Evolutionary conservation across 129 eudicot species (phyloP).

Genomic region (Centaurea solstitialis): DNA sequence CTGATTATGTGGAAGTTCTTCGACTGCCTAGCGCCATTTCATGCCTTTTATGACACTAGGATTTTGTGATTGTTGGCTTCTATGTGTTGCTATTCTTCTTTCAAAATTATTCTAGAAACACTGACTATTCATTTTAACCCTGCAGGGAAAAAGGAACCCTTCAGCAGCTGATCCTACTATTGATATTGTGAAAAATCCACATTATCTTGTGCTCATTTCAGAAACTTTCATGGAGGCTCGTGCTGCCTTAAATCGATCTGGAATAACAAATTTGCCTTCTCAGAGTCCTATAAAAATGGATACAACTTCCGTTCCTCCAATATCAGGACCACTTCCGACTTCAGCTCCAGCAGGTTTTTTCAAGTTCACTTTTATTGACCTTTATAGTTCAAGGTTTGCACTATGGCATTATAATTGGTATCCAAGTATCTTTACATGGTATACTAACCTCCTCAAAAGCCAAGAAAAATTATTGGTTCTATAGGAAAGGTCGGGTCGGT

Average conservation of each 20-base stretch:
- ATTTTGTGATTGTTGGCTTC: no score
- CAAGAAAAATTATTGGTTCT: no score
- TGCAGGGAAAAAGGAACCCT: slow-evolving; percentile 78
- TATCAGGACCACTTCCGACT: slow-evolving; percentile 63
- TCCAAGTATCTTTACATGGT: background rate
- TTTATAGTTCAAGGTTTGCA: background rate
- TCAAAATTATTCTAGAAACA: background rate
- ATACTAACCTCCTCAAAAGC: no score
- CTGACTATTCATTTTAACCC: background rate
- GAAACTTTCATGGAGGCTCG: slow-evolving; percentile 91
- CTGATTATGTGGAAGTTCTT: no score
- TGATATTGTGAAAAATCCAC: slow-evolving; percentile 78
- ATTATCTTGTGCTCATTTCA: slow-evolving; percentile 80
- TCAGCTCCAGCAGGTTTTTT: slow-evolving; percentile 61
- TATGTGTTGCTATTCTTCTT: background rate
- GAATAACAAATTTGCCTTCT: slow-evolving; percentile 53
- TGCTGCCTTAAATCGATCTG: slow-evolving; percentile 76
- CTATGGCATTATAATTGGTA: background rate
- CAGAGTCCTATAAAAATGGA: slow-evolving; percentile 79
- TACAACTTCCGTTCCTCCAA: slow-evolving; percentile 53
- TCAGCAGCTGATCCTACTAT: slow-evolving; percentile 68
- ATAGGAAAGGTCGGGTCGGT: no score
- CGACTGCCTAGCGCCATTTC: no score
- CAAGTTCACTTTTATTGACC: slow-evolving; percentile 15
- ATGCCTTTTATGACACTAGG: background rate